Evolutionary conservation across 2,329 filamentous ascomycete genomes (phyloP), one percentile per base, ranked within the genome.

Genomic region (Phyllosticta citriasiana): DNA sequence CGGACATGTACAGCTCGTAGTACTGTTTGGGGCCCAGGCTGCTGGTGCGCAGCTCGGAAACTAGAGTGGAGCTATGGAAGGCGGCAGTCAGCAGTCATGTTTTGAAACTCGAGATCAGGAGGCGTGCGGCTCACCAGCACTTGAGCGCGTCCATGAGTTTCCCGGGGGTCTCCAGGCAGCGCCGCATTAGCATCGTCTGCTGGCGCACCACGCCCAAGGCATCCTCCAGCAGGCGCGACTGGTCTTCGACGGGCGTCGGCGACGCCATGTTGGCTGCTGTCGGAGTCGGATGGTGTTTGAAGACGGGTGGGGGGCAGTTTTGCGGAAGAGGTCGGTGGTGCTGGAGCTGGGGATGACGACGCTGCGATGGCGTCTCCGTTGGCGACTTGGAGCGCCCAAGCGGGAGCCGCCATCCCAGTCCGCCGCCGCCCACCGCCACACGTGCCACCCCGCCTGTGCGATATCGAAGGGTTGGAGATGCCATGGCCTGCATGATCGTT

Each of bases 61-160:
- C 93, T 65, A 99, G 84, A 22, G 94, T 99, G 52, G 94, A 99
- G 78, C 94, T 97, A 62, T 24, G 63, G 63, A 24, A 65, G 65
- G 55, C 66, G 61, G n/a, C 62, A 50, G 56, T 59, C 53, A 62
- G 53, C 24, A 52, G 19, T 25, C 27, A 33, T 54, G 55, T 53
- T 51, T 40, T 50, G 40, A 33, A 51, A 22, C 40, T 27, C 9
- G 26, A 33, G 22, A 30, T 30, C 27, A 30, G 27, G 27, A 30
- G 53, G 51, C 35, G 22, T 35, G 27, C 25, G 24, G n/a, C 33
- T 53, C 84, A 97, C 94, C 92, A 96, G 89, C 93, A 97, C 80
- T 99, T 99, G 71, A 99, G 84, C 70, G 94, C 94, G 81, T 99
- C 94, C 94, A 99, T 99, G 67, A 99, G 86, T 83, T 99, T 99